Conservation (phyloP, 495 filamentous ascomycete genomes). For the Penicillium roqueforti region DNA sequence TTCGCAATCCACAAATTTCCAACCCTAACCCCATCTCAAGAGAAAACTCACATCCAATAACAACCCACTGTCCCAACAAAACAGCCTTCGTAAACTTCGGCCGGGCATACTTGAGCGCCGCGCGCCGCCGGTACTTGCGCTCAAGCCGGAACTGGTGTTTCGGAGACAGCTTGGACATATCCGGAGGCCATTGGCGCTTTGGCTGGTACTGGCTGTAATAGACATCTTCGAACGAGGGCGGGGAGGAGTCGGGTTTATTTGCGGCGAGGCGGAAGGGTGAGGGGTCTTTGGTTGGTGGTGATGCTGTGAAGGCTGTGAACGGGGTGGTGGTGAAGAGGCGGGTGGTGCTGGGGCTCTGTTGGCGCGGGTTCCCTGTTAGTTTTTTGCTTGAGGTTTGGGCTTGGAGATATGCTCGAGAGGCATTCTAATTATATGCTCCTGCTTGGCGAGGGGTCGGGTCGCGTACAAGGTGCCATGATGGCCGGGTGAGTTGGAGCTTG, state of each 20-base stretch:
- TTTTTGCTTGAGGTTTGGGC: background rate
- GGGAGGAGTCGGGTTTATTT: slow-evolving; percentile 18
- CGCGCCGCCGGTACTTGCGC: slow-evolving; percentile 62
- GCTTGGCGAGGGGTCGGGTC: background rate
- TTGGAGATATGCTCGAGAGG: background rate
- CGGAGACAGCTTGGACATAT: slow-evolving; percentile 72
- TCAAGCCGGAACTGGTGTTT: slow-evolving; percentile 76
- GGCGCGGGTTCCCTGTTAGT: background rate
- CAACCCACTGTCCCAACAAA: slow-evolving; percentile 64
- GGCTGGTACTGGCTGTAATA: slow-evolving; percentile 63
- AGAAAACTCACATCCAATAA: slow-evolving; percentile 55
- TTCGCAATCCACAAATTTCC: background rate
- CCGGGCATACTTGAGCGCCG: slow-evolving; percentile 66
- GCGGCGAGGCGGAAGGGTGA: slow-evolving; percentile 40
- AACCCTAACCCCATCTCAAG: background rate
- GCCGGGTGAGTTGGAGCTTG: background rate
- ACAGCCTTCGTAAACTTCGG: slow-evolving; percentile 71
- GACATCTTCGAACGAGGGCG: slow-evolving; percentile 15
- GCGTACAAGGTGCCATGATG: slow-evolving; percentile 1
- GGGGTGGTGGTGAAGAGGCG: slow-evolving; percentile 21
- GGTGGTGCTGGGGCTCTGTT: background rate
- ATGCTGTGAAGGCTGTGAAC: slow-evolving; percentile 15
- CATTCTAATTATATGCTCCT: background rate
- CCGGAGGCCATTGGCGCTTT: slow-evolving; percentile 89
- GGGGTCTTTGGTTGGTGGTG: slow-evolving; percentile 13